A percentile compares a stretch with the other conserved stretches of the same genome.
Evolutionary conservation across 129 eudicot genomes (phyloP).

Genomic region (Flaveria robusta): DNA sequence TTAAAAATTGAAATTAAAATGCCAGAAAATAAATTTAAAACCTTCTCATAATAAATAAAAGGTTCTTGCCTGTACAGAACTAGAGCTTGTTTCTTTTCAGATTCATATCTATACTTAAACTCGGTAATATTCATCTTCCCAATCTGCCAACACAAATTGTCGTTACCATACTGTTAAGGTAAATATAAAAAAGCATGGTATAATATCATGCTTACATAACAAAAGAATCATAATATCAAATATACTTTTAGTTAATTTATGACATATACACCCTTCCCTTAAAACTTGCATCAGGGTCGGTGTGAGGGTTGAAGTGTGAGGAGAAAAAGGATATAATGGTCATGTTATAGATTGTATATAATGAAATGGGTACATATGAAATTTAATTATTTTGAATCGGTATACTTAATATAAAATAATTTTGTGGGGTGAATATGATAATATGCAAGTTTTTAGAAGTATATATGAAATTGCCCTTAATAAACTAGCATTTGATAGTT

Average conservation of each 20-base stretch:
- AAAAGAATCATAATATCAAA: neutral
- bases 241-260: neutral
- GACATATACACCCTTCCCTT: neutral
- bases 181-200: neutral
- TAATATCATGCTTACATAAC: neutral
- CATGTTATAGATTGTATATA: neutral
- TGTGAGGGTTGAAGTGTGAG: neutral
- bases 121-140: conserved; percentile 89
- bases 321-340: neutral
- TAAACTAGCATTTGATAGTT: neutral
- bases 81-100: conserved; percentile 64
- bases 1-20: neutral
- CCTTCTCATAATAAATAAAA: neutral
- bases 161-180: neutral
- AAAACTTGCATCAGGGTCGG: neutral
- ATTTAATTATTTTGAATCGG: neutral
- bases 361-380: neutral
- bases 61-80: conserved; percentile 81
- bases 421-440: neutral
- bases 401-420: neutral
- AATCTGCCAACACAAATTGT: conserved; percentile 55
- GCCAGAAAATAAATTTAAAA: neutral
- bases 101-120: conserved; percentile 75
- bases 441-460: neutral
- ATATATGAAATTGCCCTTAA: neutral